Evolutionary conservation across 148 eudicot species (phyloP).

Genomic region (Fallopia convolvulus): DNA sequence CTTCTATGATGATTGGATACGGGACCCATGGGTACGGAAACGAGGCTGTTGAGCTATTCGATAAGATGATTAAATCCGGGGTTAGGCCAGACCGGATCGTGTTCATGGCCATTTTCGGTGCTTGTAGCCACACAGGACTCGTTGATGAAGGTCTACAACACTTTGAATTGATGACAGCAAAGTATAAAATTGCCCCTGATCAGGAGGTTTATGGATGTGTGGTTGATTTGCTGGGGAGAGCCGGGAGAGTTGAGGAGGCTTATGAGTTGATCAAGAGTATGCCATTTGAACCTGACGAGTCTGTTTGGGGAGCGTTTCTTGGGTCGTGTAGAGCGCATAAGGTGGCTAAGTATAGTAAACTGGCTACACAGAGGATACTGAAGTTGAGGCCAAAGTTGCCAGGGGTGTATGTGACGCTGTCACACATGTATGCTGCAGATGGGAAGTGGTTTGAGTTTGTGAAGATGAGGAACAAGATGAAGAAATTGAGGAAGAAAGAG

Average conservation of each 20-base stretch:
- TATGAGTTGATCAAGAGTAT: constrained; percentile 66
- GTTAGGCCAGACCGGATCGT: constrained; percentile 62
- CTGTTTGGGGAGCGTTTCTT: constrained; percentile 85
- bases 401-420: constrained; percentile 53
- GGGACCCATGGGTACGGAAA: constrained; percentile 82
- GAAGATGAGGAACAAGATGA: constrained; percentile 60
- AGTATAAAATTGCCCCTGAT: constrained; percentile 50
- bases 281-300: constrained; percentile 77
- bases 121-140: constrained; percentile 93
- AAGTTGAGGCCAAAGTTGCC: constrained; percentile 49
- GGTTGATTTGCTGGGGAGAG: constrained; percentile 84
- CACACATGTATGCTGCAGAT: constrained; percentile 70
- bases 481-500: constrained; percentile 62
- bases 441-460: constrained; percentile 80
- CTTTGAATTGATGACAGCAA: constrained; percentile 52
- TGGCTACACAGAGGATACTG: constrained; percentile 41
- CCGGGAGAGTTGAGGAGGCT: constrained; percentile 80
- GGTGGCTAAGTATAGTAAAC: constrained; percentile 46
- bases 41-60: constrained; percentile 56
- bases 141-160: constrained; percentile 70
- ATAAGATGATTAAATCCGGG: constrained; percentile 52
- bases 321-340: constrained; percentile 83
- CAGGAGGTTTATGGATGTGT: constrained; percentile 77
- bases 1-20: constrained; percentile 87
- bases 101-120: constrained; percentile 70